These are phyloP conservation scores for Pichia sp. DNA, from an alignment of 1,139 yeast species.

Conservation along the genomic window DNA sequence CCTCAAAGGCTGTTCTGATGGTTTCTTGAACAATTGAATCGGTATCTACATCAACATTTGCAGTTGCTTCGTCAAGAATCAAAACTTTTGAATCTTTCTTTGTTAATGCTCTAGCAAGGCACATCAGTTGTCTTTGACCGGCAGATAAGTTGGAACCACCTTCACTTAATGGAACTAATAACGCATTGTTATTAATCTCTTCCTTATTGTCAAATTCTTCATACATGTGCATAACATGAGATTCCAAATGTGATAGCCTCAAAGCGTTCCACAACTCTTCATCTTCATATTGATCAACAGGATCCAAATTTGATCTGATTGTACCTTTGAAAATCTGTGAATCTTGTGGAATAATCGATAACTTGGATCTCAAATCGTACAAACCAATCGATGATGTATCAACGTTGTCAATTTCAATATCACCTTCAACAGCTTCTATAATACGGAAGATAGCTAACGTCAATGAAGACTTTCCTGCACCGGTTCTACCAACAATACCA, in stretches of 20 bases:
- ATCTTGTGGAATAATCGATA: slow-evolving; percentile 94
- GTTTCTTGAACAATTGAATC: slow-evolving; percentile 83
- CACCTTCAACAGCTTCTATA: slow-evolving; percentile 72
- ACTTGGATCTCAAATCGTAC: slow-evolving; percentile 70
- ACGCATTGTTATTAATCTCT: slow-evolving; percentile 20
- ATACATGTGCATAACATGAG: slow-evolving; percentile 58
- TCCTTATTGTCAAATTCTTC: slow-evolving; percentile 21
- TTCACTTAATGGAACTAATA: slow-evolving; percentile 61
- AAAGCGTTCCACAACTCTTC: slow-evolving; percentile 81
- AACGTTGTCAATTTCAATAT: slow-evolving; percentile 64
- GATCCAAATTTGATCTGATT: slow-evolving; percentile 82
- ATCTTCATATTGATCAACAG: slow-evolving; percentile 60
- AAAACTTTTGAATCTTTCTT: slow-evolving; percentile 64
- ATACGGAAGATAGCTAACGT: slow-evolving; percentile 86
- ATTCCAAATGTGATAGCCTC: slow-evolving; percentile 76
- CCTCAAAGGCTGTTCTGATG: slow-evolving; percentile 74
- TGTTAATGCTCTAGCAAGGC: slow-evolving; percentile 80
- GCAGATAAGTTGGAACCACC: slow-evolving; percentile 86
- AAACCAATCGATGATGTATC: slow-evolving; percentile 69
- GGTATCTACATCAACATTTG: slow-evolving; percentile 95
- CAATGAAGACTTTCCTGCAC: slow-evolving; percentile 93
- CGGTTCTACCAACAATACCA: slow-evolving; percentile 95
- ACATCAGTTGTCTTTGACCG: slow-evolving; percentile 89
- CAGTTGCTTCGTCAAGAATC: slow-evolving; percentile 93
- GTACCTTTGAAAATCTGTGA: slow-evolving; percentile 95